Conservation (phyloP, 2,329 filamentous ascomycete species). For the Colletotrichum sp. region DNA sequence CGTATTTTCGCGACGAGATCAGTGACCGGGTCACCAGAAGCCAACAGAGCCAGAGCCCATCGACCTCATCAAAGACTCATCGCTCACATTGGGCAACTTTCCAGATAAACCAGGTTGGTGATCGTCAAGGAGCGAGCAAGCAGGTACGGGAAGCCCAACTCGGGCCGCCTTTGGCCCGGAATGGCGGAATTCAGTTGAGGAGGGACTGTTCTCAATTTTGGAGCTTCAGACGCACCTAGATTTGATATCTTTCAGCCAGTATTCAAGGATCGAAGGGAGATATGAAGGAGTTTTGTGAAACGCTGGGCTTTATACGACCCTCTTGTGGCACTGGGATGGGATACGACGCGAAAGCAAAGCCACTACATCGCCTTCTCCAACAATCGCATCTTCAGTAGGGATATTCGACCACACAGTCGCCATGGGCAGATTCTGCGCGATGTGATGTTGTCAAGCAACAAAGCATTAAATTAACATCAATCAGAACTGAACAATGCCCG, state of each 20-base stretch:
- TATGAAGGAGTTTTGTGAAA: neutral
- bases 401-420: neutral
- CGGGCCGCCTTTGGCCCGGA: neutral
- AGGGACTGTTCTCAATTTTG: neutral
- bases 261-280: neutral
- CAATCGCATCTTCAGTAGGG: neutral
- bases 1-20: neutral
- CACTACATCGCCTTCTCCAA: neutral
- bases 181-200: neutral
- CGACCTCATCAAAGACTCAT: accelerated
- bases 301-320: neutral
- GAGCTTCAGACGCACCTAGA: accelerated
- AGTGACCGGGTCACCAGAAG: neutral
- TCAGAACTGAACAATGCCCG: neutral
- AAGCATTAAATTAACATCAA: neutral
- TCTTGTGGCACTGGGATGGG: neutral
- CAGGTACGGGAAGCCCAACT: neutral
- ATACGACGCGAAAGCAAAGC: neutral
- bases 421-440: neutral
- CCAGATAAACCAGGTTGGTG: accelerated
- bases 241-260: neutral
- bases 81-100: neutral
- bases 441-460: neutral
- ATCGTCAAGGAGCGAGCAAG: neutral
- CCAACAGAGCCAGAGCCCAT: neutral